Percentiles rank a stretch among this genome's conserved stretches.
phyloP scores from a whole-genome alignment of 169 alveolate genomes.

The Cyclospora cayetanensis region DNA sequence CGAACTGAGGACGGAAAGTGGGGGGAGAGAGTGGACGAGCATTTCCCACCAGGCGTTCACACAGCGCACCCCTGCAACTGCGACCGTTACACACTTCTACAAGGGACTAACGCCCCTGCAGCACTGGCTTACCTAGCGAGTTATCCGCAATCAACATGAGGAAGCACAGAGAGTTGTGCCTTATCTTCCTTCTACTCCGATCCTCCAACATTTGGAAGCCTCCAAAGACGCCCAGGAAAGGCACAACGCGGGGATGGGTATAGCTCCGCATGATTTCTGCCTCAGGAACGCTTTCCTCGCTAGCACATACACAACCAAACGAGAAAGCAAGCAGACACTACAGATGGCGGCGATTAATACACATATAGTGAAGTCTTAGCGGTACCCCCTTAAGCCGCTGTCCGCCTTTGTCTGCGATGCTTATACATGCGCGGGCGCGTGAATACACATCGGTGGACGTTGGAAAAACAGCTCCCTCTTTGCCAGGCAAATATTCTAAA shows the following conservation, averaged over 20 bases:
- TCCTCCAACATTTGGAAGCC: constrained; percentile 65
- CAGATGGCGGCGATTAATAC: not conserved
- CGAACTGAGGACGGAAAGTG: not conserved
- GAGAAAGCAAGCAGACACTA: not conserved
- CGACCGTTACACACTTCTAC: too few relatives aligned
- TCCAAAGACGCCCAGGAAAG: constrained; percentile 48
- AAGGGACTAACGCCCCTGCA: not conserved
- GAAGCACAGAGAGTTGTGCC: constrained; percentile 29
- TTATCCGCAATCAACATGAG: constrained; percentile 61
- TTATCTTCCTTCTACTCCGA: constrained; percentile 18
- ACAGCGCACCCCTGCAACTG: not conserved
- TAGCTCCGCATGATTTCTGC: constrained; percentile 67
- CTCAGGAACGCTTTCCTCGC: constrained; percentile 65
- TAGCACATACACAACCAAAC: not conserved
- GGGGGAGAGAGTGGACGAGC: too few relatives aligned
- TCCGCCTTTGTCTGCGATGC: too few relatives aligned
- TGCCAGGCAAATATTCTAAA: too few relatives aligned
- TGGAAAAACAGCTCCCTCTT: too few relatives aligned
- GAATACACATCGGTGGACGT: too few relatives aligned
- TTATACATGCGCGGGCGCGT: too few relatives aligned
- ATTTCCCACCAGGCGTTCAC: not conserved
- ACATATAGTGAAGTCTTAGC: too few relatives aligned
- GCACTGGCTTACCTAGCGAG: constrained; percentile 46
- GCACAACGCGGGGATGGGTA: constrained; percentile 61
- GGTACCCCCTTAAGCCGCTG: too few relatives aligned